Evolutionary conservation across 1,139 yeast species (phyloP).

Genomic region (Nakaseomyces sp.): DNA sequence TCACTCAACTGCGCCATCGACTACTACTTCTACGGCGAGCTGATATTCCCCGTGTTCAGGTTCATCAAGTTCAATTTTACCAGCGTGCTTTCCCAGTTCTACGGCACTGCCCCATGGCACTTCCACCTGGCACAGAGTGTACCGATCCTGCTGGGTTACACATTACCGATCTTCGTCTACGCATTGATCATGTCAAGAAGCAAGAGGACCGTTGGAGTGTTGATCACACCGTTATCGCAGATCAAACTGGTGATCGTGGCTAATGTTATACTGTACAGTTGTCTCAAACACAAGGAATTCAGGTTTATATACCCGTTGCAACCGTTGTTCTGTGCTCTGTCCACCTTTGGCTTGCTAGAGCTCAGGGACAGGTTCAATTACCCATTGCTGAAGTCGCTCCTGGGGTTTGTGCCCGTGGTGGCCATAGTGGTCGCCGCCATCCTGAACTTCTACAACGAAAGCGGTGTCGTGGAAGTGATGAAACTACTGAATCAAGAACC

Average conservation of each 20-base stretch:
- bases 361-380: conserved; percentile 7
- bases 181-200: conserved; percentile 31
- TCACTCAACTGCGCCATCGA: conserved; percentile 42
- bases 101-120: conserved; percentile 80
- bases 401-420: conserved; percentile 22
- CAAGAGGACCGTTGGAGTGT: background rate
- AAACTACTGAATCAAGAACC: conserved; percentile 41
- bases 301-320: conserved; percentile 82
- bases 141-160: conserved; percentile 63
- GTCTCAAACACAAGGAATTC: conserved; percentile 77
- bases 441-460: conserved; percentile 49
- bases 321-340: conserved; percentile 51
- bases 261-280: conserved; percentile 50
- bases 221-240: conserved; percentile 15
- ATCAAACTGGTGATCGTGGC: conserved; percentile 31
- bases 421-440: conserved; percentile 35
- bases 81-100: conserved; percentile 66
- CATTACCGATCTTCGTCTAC: conserved; percentile 49
- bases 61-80: conserved; percentile 72
- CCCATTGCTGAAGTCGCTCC: conserved; percentile 4
- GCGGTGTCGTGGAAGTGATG: conserved; percentile 72
- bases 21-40: conserved; percentile 46
- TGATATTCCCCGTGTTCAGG: conserved; percentile 56
- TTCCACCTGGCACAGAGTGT: conserved; percentile 77
- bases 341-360: conserved; percentile 32